Conservation (phyloP, 805 yeast genomes). For the Ogataea saltuana region DNA sequence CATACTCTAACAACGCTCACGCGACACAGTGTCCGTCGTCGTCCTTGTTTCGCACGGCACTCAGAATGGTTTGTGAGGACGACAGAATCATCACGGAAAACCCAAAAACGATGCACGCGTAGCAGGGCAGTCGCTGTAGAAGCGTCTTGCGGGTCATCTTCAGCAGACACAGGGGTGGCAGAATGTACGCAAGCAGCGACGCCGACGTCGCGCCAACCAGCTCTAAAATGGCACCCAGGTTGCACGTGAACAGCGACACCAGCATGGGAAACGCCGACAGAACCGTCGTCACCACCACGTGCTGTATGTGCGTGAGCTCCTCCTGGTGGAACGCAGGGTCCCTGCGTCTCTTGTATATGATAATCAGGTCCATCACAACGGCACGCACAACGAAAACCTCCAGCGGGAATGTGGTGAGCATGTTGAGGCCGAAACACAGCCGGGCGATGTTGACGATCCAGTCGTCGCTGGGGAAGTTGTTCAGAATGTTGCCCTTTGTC, state of each 20-base stretch:
- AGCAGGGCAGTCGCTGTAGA: conserved; percentile 54
- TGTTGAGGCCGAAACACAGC: conserved; percentile 86
- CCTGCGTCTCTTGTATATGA: conserved; percentile 26
- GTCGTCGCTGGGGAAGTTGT: conserved; percentile 81
- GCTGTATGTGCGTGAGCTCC: conserved; percentile 44
- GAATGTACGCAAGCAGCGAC: conserved; percentile 84
- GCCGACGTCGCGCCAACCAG: conserved; percentile 93
- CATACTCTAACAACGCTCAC: conserved; percentile 6
- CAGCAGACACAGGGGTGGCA: conserved; percentile 84
- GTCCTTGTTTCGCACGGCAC: conserved; percentile 43
- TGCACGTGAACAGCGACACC: conserved; percentile 78
- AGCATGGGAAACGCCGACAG: conserved; percentile 71
- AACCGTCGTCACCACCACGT: conserved; percentile 62
- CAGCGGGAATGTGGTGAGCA: conserved; percentile 89
- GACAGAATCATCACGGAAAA: conserved; percentile 74
- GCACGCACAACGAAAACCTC: conserved; percentile 91
- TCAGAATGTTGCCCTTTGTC: conserved; percentile 84
- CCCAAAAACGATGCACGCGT: conserved; percentile 70
- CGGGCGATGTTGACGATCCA: conserved; percentile 80
- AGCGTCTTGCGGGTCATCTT: conserved; percentile 54
- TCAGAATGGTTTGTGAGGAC: conserved; percentile 67
- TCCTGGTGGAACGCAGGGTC: conserved; percentile 18
- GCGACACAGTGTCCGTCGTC: conserved; percentile 52
- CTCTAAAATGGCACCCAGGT: conserved; percentile 85
- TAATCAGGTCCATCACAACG: conserved; percentile 67